Evolutionary conservation across 2,329 filamentous ascomycete species (phyloP).

Genomic region (Colletotrichum sp.): DNA sequence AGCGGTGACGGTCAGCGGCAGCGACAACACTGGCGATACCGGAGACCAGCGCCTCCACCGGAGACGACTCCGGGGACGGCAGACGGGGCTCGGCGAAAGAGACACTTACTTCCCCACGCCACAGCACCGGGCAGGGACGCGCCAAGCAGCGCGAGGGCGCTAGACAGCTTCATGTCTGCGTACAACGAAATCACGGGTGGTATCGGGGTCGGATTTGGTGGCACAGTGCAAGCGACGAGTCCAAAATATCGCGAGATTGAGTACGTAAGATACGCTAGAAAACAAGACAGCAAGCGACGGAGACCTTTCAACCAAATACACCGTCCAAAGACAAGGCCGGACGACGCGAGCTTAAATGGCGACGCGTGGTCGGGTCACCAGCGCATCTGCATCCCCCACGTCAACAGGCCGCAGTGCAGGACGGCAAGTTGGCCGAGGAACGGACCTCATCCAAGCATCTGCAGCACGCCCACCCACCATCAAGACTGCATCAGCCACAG

Average conservation of each 20-base stretch:
- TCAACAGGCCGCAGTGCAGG: not conserved
- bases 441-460: not conserved
- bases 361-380: slow-evolving; percentile 13
- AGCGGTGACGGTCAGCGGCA: slow-evolving; percentile 7
- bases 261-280: not conserved
- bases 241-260: not conserved
- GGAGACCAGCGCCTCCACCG: not conserved
- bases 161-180: slow-evolving; percentile 32
- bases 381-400: not conserved
- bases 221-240: not conserved
- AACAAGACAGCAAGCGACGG: not conserved
- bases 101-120: slow-evolving; percentile 47
- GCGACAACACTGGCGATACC: not conserved
- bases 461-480: not conserved
- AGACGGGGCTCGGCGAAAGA: not conserved
- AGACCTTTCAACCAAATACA: not conserved
- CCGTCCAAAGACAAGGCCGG: not conserved
- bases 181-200: not conserved
- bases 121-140: slow-evolving; percentile 35
- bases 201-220: not conserved
- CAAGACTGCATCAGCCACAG: slow-evolving; percentile 7
- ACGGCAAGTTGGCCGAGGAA: slow-evolving; percentile 17
- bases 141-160: slow-evolving; percentile 30
- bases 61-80: not conserved
- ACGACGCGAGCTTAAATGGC: slow-evolving; percentile 4